Base-by-base conservation (phyloP, 768 basidiomycete species). In the Filobasidium floriforme region DNA sequence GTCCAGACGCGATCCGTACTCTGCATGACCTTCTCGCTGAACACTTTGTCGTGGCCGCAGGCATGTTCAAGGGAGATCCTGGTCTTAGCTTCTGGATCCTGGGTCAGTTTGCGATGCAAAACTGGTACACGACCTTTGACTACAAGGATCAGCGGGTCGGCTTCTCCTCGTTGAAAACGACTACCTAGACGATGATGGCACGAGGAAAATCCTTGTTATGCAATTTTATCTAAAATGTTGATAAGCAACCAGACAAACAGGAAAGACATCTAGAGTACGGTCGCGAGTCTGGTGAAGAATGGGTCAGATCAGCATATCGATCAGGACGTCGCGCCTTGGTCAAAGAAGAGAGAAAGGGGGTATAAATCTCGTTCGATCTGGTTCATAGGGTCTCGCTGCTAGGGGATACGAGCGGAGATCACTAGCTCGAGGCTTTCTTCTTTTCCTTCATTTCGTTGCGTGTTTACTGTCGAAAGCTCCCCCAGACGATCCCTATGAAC, bases 401-500 rank as follows among this genome's bases (percentile, higher is more conserved):
- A 37, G 32, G 32, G 32, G 32, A 37, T 37, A 37, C 32, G 32
- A 37, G 32, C 32, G 32, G 32, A n/a, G n/a, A 37, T 37, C 32
- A 37, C 32, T 37, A 9, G 9, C 32, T 9, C 32, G 32, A 9
- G 32, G n/a, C n/a, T n/a, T n/a, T n/a, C n/a, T n/a, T 37, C 32
- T 37, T 37, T 37, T 37, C 4, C 32, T 37, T 37, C 15, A 24
- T 32, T 3, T 24, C 29, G 18, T 22, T 11, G 22, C 4, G 69
- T 26, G 18, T 60, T 57, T 40, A 41, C 14, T 59, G 62, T 37
- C 1, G 69, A 57, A 41, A 72, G 63, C 74, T 72, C 10, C 72
- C 71, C 63, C 66, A 73, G 28, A 78, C 73, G 60, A 79, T 70
- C 40, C 75, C 79, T 46, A 73, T 73, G 18, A 78, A 69, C 28